phyloP scores from a whole-genome alignment of 208 protist species.

The Trypanosoma brucei region DNA sequence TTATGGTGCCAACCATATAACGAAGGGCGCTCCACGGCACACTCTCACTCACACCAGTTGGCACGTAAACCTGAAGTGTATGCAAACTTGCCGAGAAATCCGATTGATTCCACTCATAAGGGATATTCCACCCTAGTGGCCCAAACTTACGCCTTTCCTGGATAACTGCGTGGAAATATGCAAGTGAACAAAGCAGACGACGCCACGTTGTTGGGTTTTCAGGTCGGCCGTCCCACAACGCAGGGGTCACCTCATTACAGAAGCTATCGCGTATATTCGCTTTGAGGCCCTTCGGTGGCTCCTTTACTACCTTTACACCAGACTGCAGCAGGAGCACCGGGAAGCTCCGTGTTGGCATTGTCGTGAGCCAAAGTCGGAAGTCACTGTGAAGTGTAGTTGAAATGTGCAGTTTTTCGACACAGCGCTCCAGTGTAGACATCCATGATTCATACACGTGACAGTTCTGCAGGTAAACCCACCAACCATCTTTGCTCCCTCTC shows the following conservation, averaged over 20 bases:
- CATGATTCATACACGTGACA: conserved; percentile 94
- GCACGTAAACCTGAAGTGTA: conserved; percentile 77
- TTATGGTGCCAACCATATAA: conserved; percentile 93
- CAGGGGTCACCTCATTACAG: conserved; percentile 49
- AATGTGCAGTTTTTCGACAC: conserved; percentile 78
- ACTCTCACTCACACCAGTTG: conserved; percentile 18
- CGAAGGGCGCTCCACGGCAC: conserved; percentile 85
- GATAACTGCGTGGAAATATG: conserved; percentile 93
- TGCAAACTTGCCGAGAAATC: conserved; percentile 88
- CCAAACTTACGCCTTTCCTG: conserved; percentile 94
- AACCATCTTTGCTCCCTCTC: conserved; percentile 58
- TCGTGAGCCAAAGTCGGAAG: conserved; percentile 96
- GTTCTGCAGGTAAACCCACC: conserved; percentile 96
- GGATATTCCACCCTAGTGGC: conserved; percentile 94
- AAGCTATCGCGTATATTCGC: conserved; percentile 92
- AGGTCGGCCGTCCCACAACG: conserved; percentile 79
- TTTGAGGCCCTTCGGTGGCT: conserved; percentile 94
- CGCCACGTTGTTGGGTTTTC: conserved; percentile 84
- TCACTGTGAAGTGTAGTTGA: conserved; percentile 72
- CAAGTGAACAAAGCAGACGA: conserved; percentile 94
- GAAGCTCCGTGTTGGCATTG: conserved; percentile 91
- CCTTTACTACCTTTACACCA: conserved; percentile 96
- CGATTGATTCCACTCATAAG: conserved; percentile 94
- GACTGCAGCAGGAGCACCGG: conserved; percentile 93
- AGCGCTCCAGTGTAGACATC: conserved; percentile 92